Evolutionary conservation across 2,329 filamentous ascomycete genomes (phyloP).

Genomic region (Pseudovirgaria hyperparasitica): DNA sequence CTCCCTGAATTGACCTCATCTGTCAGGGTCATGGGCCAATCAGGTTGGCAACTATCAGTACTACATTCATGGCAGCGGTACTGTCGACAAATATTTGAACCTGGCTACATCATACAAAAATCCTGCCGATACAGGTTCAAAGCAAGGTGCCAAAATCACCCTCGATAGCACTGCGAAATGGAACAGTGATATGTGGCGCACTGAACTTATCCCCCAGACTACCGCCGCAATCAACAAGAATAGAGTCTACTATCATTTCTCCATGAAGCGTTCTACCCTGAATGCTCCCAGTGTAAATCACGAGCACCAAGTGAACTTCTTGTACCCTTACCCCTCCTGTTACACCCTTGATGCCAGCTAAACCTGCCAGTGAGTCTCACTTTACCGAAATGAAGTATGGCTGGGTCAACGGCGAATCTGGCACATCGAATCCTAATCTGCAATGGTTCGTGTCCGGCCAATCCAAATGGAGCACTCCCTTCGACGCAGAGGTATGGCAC

Average conservation of each 20-base stretch:
- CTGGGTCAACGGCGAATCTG: constrained; percentile 38
- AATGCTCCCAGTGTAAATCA: constrained; percentile 50
- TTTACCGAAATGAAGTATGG: constrained; percentile 66
- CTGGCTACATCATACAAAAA: constrained; percentile 51
- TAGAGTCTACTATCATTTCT: constrained; percentile 62
- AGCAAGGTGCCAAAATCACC: constrained; percentile 55
- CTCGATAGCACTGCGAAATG: constrained; percentile 53
- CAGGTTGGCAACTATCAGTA: constrained; percentile 61
- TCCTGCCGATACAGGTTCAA: constrained; percentile 47
- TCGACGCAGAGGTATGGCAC: constrained; percentile 55
- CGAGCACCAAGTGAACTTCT: constrained; percentile 55
- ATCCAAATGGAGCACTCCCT: constrained; percentile 50
- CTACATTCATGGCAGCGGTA: constrained; percentile 56
- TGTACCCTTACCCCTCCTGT: constrained; percentile 16
- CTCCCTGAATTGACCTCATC: constrained; percentile 4
- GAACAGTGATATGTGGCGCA: constrained; percentile 65
- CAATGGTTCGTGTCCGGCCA: constrained; percentile 51
- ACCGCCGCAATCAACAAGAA: constrained; percentile 51
- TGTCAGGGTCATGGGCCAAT: constrained; percentile 49
- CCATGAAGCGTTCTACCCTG: constrained; percentile 43
- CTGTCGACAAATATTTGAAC: constrained; percentile 48
- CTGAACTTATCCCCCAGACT: constrained; percentile 62
- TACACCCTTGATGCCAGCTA: not conserved
- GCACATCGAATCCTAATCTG: constrained; percentile 40
- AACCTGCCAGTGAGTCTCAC: constrained; percentile 53